Percentiles rank a stretch among this genome's conserved stretches.
These are phyloP conservation scores for Hymenoscyphus salicellus DNA, from an alignment of 2,329 filamentous ascomycete genomes.

Conservation along the genomic window DNA sequence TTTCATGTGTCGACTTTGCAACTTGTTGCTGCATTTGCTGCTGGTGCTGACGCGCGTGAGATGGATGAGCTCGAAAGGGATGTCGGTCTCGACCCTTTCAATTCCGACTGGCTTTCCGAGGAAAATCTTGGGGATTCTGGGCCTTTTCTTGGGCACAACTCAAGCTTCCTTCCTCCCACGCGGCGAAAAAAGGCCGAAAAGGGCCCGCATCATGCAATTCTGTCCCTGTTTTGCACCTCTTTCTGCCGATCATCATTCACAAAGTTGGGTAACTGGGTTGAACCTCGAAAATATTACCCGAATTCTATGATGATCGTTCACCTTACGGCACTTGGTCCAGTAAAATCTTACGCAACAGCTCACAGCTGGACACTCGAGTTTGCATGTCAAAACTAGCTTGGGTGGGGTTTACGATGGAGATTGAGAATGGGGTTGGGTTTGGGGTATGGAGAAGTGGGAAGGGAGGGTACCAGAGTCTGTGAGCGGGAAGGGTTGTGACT, in stretches of 20 bases:
- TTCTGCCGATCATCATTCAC: background rate
- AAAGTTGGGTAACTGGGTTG: conserved; percentile 1
- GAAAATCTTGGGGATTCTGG: background rate
- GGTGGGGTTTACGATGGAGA: background rate
- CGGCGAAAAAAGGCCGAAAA: conserved; percentile 3
- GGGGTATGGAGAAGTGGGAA: conserved; percentile 4
- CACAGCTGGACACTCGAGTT: background rate
- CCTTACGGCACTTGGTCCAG: background rate
- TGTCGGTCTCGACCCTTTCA: no score
- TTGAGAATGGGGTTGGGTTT: background rate
- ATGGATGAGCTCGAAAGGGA: background rate
- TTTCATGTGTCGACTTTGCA: background rate
- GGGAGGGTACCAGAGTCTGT: background rate
- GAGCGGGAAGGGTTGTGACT: background rate
- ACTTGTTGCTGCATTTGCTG: background rate
- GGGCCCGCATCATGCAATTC: conserved; percentile 5
- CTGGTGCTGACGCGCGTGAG: background rate
- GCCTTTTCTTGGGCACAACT: background rate
- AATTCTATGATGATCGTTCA: background rate
- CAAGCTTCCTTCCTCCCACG: conserved; percentile 1
- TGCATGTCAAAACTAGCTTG: background rate
- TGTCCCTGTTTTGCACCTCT: background rate
- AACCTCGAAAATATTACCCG: background rate
- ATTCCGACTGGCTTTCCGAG: no score
- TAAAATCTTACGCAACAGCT: background rate